phyloP scores from a whole-genome alignment of 768 basidiomycete genomes.

The Lactifluus subvellereus region DNA sequence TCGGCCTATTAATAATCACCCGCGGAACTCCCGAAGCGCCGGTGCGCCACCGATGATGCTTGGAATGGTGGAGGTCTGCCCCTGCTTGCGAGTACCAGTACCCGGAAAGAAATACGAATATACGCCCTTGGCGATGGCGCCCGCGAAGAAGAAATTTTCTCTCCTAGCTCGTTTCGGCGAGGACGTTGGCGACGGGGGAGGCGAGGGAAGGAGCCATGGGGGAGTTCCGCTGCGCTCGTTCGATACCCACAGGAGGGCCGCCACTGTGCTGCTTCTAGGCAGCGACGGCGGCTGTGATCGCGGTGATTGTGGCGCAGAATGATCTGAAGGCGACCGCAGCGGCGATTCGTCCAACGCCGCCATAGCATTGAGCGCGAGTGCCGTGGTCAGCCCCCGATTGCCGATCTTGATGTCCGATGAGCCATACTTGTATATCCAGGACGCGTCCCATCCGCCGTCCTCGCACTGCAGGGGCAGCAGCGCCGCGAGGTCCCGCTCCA shows the following conservation, averaged over 20 bases:
- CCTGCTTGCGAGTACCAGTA: not conserved
- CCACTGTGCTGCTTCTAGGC: too few relatives aligned
- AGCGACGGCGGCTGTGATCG: not conserved
- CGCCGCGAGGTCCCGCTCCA: slow-evolving; percentile 40
- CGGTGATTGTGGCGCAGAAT: not conserved
- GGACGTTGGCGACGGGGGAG: not conserved
- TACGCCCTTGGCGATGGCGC: not conserved
- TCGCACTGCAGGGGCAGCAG: slow-evolving; percentile 45
- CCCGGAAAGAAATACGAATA: slow-evolving; percentile 8
- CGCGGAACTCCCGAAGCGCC: too few relatives aligned
- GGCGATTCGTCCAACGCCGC: slow-evolving; percentile 26
- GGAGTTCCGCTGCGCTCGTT: not conserved
- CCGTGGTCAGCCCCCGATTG: slow-evolving; percentile 51
- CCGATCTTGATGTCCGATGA: slow-evolving; percentile 44
- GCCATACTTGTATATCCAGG: slow-evolving; percentile 55
- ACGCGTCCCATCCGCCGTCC: slow-evolving; percentile 51
- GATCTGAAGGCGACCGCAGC: not conserved
- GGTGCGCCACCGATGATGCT: too few relatives aligned
- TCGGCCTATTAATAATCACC: too few relatives aligned
- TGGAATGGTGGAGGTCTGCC: too few relatives aligned
- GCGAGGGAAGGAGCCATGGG: not conserved
- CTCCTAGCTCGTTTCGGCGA: not conserved
- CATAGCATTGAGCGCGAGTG: slow-evolving; percentile 48
- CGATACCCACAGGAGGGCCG: not conserved
- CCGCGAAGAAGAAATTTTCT: not conserved